Conservation (phyloP, 2,329 filamentous ascomycete genomes). For the Monosporascus sp. region DNA sequence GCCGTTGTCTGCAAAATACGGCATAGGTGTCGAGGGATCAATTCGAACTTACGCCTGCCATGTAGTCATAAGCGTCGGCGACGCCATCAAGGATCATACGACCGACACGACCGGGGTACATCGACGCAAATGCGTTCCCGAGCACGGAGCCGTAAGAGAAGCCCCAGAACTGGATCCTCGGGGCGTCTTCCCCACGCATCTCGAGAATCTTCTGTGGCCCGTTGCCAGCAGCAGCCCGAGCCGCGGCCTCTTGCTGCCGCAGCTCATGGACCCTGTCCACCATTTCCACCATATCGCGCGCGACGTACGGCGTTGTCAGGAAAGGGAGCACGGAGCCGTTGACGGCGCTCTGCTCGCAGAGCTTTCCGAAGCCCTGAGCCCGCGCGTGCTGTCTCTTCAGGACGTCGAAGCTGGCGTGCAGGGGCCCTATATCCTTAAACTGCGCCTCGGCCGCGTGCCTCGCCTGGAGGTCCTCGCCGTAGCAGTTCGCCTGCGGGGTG, state of each 20-base stretch:
- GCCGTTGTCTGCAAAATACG: not conserved
- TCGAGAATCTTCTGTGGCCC: not conserved
- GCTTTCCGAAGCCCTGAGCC: constrained; percentile 18
- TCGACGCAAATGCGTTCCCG: constrained; percentile 38
- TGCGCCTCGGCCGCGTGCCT: constrained; percentile 23
- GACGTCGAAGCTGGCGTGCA: constrained; percentile 12
- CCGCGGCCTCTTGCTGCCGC: constrained; percentile 1
- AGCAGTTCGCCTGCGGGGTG: constrained; percentile 35
- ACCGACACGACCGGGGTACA: constrained; percentile 36
- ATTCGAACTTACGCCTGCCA: constrained; percentile 20
- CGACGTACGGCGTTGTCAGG: constrained; percentile 33
- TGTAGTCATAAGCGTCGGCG: constrained; percentile 32
- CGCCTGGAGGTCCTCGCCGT: constrained; percentile 22
- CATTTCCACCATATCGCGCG: constrained; percentile 39
- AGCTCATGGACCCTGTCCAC: constrained; percentile 36
- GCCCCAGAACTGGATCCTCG: constrained; percentile 39
- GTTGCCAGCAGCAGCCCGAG: too few relatives aligned
- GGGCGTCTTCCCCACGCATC: not conserved
- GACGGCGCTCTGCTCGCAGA: constrained; percentile 21
- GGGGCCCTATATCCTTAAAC: constrained; percentile 23
- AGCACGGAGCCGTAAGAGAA: constrained; percentile 44
- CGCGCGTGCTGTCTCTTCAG: constrained; percentile 24
- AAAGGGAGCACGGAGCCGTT: constrained; percentile 27
- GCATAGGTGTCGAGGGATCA: not conserved
- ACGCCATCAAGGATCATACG: constrained; percentile 38